Percentiles rank a stretch among this genome's conserved stretches.
Conservation (phyloP, 1,284 basidiomycete genomes). For the Heimioporus retisporus region DNA sequence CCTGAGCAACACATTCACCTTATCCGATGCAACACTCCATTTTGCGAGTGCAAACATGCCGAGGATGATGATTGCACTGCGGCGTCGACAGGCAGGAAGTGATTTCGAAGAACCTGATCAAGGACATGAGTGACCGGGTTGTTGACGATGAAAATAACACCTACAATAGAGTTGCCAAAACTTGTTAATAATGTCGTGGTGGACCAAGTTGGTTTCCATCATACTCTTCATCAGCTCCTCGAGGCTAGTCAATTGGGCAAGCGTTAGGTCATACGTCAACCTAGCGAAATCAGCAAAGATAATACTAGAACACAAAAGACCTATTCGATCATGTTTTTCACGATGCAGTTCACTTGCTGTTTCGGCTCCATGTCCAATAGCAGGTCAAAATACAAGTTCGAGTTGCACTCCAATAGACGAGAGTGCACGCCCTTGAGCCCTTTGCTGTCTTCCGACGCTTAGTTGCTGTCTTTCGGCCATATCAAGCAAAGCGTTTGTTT, state of each 20-base stretch:
- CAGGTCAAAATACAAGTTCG: constrained; percentile 90
- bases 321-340: constrained; percentile 98
- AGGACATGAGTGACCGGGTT: background rate
- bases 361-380: constrained; percentile 78
- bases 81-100: too few relatives aligned
- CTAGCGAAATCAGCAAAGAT: constrained; percentile 50
- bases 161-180: constrained; percentile 97
- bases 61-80: too few relatives aligned
- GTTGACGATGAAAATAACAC: constrained; percentile 38
- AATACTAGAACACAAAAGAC: constrained; percentile 38
- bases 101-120: too few relatives aligned
- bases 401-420: constrained; percentile 92
- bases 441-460: constrained; percentile 87
- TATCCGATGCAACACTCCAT: constrained; percentile 76
- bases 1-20: constrained; percentile 87
- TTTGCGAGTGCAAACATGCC: too few relatives aligned
- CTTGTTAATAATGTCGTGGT: constrained; percentile 88
- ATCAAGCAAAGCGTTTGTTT: constrained; percentile 98
- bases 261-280: constrained; percentile 89
- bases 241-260: constrained; percentile 96
- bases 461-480: constrained; percentile 95
- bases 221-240: constrained; percentile 97
- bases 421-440: constrained; percentile 92
- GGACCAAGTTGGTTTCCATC: constrained; percentile 90
- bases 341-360: constrained; percentile 92